Percentiles rank a stretch among this genome's conserved stretches.
Conservation (phyloP, 352 stramenopile genomes). For the Globisporangium iwayamae region DNA sequence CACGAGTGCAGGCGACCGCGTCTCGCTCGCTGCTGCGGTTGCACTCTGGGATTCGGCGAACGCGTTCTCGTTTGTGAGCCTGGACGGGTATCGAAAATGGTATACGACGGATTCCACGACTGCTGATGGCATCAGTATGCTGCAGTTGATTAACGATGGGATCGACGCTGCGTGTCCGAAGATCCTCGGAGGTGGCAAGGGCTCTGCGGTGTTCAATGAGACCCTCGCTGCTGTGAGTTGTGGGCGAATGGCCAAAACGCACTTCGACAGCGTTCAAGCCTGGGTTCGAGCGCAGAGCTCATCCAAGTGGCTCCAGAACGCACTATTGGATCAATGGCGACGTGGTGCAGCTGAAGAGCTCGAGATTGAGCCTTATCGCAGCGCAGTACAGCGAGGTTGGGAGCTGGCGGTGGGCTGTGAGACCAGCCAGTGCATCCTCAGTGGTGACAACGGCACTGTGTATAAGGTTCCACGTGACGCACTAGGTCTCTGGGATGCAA, state of each 20-base stretch:
- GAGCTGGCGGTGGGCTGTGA: slow-evolving; percentile 47
- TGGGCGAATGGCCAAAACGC: slow-evolving; percentile 19
- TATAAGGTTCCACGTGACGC: slow-evolving; percentile 48
- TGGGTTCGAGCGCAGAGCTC: slow-evolving; percentile 32
- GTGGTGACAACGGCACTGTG: slow-evolving; percentile 25
- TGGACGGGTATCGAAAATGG: slow-evolving; percentile 49
- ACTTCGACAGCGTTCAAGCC: slow-evolving; percentile 31
- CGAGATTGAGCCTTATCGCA: slow-evolving; percentile 69
- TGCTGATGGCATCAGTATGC: slow-evolving; percentile 9
- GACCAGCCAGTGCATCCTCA: slow-evolving; percentile 25
- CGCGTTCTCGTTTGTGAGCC: slow-evolving; percentile 41
- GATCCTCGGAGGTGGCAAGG: slow-evolving; percentile 25
- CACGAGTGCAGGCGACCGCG: slow-evolving; percentile 14
- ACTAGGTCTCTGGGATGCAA: slow-evolving; percentile 40
- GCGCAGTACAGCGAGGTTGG: slow-evolving; percentile 33
- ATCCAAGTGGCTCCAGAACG: slow-evolving; percentile 32
- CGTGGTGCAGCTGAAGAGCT: slow-evolving; percentile 33
- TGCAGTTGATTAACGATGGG: slow-evolving; percentile 33
- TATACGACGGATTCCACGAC: slow-evolving; percentile 20
- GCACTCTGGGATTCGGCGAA: slow-evolving; percentile 43
- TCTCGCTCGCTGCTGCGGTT: slow-evolving; percentile 33
- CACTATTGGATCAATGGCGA: slow-evolving; percentile 65
- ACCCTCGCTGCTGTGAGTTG: slow-evolving; percentile 34
- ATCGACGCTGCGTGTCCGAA: slow-evolving; percentile 21
- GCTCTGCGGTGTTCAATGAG: slow-evolving; percentile 52